A percentile compares a stretch with the other conserved stretches of the same genome.
phyloP scores from a whole-genome alignment of 768 basidiomycete genomes.

The Boletus tylopilopsis region DNA sequence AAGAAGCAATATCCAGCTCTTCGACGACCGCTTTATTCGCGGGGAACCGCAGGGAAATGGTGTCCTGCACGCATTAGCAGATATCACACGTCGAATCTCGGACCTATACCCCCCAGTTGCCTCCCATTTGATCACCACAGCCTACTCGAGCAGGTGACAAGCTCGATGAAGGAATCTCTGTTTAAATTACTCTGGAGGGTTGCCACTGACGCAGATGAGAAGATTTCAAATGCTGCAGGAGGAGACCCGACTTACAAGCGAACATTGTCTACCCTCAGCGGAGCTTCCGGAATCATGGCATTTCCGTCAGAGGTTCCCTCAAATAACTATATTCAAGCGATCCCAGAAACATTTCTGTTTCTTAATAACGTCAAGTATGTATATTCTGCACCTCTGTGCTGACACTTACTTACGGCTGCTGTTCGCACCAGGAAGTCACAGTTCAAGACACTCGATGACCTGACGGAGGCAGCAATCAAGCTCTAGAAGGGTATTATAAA shows the following conservation, averaged over 20 bases:
- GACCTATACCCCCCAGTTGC: conserved; percentile 26
- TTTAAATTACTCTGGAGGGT: no score
- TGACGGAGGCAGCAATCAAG: conserved; percentile 25
- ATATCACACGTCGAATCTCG: conserved; percentile 28
- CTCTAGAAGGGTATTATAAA: conserved; percentile 22
- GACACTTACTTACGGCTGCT: conserved; percentile 18
- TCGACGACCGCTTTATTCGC: no score
- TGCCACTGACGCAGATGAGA: not conserved
- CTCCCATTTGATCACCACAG: conserved; percentile 35
- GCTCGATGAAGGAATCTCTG: conserved; percentile 23
- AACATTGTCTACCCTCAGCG: conserved; percentile 30
- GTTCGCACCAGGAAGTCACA: conserved; percentile 23
- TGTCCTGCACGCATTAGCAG: conserved; percentile 34
- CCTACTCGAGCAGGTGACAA: conserved; percentile 33
- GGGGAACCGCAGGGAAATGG: no score
- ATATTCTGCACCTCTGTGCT: no score
- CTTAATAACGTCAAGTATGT: conserved; percentile 38
- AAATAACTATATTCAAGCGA: conserved; percentile 34
- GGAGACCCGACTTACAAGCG: conserved; percentile 27
- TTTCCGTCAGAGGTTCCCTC: conserved; percentile 34
- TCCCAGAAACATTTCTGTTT: conserved; percentile 35
- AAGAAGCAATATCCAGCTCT: no score
- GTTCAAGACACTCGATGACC: conserved; percentile 18
- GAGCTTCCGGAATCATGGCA: conserved; percentile 34
- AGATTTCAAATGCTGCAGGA: conserved; percentile 23